These are phyloP conservation scores for Biscogniauxia sp. DNA, from an alignment of 2,329 filamentous ascomycete species.

Conservation along the genomic window DNA sequence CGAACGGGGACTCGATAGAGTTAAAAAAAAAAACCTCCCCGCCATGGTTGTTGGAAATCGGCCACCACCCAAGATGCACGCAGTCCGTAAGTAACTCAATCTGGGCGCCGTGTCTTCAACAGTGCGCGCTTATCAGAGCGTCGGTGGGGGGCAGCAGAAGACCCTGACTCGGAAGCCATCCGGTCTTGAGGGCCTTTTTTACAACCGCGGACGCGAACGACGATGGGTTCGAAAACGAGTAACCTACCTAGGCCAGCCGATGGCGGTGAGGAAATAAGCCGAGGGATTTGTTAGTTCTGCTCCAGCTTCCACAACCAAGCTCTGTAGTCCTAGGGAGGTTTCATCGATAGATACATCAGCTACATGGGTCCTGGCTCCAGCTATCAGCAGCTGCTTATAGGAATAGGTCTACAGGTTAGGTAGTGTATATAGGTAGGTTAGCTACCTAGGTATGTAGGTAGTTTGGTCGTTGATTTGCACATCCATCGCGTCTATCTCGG, in stretches of 20 bases:
- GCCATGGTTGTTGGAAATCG: not conserved
- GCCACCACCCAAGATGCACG: not conserved
- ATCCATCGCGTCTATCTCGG: not conserved
- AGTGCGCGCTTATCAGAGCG: not conserved
- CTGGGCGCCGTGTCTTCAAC: not conserved
- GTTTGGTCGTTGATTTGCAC: not conserved
- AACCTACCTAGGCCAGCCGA: not conserved
- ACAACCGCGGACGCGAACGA: not conserved
- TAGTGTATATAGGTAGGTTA: conserved; percentile 1
- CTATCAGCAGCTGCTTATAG: conserved; percentile 10
- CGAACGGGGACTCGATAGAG: too few relatives aligned
- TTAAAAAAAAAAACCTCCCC: not conserved
- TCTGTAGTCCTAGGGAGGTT: conserved; percentile 18
- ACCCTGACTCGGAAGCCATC: not conserved
- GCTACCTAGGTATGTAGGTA: conserved; percentile 3
- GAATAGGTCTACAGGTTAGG: conserved; percentile 5
- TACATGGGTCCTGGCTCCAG: conserved; percentile 19
- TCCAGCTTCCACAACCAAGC: conserved; percentile 20
- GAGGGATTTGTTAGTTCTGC: conserved; percentile 12
- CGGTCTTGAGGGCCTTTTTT: not conserved
- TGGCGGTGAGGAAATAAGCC: not conserved
- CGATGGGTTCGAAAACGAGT: not conserved
- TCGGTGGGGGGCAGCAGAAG: not conserved
- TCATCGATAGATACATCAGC: conserved; percentile 19
- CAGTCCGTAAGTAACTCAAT: not conserved